Base-by-base conservation (phyloP, 805 yeast genomes). In the Yarrowia deformans region DNA sequence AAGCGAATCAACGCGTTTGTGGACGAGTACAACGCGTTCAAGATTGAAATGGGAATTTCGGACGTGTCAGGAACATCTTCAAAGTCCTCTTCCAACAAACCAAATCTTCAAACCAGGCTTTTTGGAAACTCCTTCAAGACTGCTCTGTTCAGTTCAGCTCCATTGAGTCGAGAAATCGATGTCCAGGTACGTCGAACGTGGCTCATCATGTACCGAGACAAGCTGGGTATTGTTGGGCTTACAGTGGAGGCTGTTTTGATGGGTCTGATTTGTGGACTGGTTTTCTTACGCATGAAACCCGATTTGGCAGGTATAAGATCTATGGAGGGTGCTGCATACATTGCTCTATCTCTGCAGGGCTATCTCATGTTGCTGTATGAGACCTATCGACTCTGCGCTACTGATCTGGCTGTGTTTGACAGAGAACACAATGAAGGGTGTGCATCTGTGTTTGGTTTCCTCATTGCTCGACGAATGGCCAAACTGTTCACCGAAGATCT, bases 201-300 rank as follows among this genome's bases (percentile, higher is more conserved):
- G n/a, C 72, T 80, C 29, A 73, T 86, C 8, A 84, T 86, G 35
- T 68, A 75, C 3, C 79, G 90, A 70, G 90, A 88, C 75, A 82
- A 83, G 14, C 77, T 83, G 64, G 86, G 88, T 0, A 75, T 82
- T 13, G 56, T 79, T 5, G 84, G 80, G 46, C 75, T 84, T 1
- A 76, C 86, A 8, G 71, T 81, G 23, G 83, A 81, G n/a, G 84
- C 88, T 48, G 67, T 84, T 0, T 72, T 88, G 7, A 78, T 90
- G 71, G 89, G 92, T 0, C 74, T 86, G 1, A 79, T 87, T n/a
- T 79, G 84, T 50, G 97, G 97, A 0, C 90, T 95, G 93, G 83
- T 91, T 50, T 91, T 88, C 74, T 88, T 78, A 75, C 84, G 84
- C 72, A 93, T 93, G 3, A 67, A 54, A 18, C 64, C 73, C 7